Conservation (phyloP, 768 basidiomycete genomes). For the Lenzites betulinus region DNA sequence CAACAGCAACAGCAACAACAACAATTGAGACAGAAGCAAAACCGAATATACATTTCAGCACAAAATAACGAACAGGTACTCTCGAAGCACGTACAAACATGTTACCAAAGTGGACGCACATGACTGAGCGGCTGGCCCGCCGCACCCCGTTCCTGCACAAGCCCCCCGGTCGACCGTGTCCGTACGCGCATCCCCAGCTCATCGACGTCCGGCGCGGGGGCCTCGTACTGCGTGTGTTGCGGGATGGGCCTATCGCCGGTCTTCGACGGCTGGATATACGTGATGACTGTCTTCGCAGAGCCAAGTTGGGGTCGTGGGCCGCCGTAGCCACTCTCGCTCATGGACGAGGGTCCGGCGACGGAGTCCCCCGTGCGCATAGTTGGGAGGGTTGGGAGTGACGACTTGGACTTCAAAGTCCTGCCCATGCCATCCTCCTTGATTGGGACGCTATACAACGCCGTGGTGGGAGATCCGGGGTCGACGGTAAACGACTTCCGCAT, state of each 20-base stretch:
- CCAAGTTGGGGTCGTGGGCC: constrained; percentile 47
- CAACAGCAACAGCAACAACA: neutral
- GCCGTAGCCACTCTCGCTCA: constrained; percentile 21
- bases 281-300: constrained; percentile 76
- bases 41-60: constrained; percentile 31
- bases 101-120: constrained; percentile 82
- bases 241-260: constrained; percentile 45
- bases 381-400: constrained; percentile 42
- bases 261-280: constrained; percentile 55
- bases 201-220: constrained; percentile 32
- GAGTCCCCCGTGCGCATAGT: constrained; percentile 32
- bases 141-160: constrained; percentile 20
- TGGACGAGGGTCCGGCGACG: constrained; percentile 15
- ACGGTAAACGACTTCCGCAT: constrained; percentile 44
- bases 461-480: constrained; percentile 28
- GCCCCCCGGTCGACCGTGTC: constrained; percentile 27
- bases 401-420: constrained; percentile 41
- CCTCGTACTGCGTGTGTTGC: constrained; percentile 17
- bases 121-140: constrained; percentile 69
- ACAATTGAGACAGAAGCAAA: neutral
- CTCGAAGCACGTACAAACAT: constrained; percentile 12
- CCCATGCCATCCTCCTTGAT: constrained; percentile 37
- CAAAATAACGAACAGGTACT: neutral
- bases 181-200: constrained; percentile 41
- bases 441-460: constrained; percentile 18